Evolutionary conservation across 2,329 filamentous ascomycete species (phyloP), one percentile per base, ranked within the genome.

Genomic region (Leptographium wingfieldii): DNA sequence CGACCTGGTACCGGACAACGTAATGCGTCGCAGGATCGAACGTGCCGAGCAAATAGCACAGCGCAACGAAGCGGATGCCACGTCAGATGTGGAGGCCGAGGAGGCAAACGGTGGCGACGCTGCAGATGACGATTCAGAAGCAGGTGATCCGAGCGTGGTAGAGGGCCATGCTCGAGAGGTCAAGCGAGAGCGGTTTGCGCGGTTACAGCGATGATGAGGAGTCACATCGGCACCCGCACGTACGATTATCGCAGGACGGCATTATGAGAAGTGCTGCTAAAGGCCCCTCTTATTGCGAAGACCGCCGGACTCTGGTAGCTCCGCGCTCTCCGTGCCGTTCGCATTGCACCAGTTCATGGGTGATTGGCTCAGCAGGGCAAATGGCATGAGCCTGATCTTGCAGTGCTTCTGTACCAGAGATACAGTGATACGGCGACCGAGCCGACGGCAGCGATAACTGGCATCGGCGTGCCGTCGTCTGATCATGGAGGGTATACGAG

Each of bases 21-120:
- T 81, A 16, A 74, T 86, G 62, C 69, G 80, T 29, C 80, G 83
- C 48, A 78, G 79, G 65, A 81, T 87, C 59, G 75, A 80, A 69
- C 80, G 84, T 7, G 73, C 77, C 9, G 73, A 76, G 61, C 73
- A 76, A 56, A 72, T 73, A 2, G 73, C 74, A 59, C 69, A 71
- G 61, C 69, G 72, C 22, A 71, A 74, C n/a, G 71, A 73, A n/a
- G 73, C 78, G 12, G 58, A 38, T 0, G 61, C 74, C 10, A 73
- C 73, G 3, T 73, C 74, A 0, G 73, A 70, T 57, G 61, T 64
- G 6, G 69, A 70, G n/a, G 58, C 62, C 9, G 70, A 72, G 14
- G 73, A 76, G 3, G 73, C 74, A 3, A 72, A 69, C 4, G 71
- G 35, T 16, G 64, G 66, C 56, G 59, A 60, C 29, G 58, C 48